Conservation (phyloP, 768 basidiomycete species). For the Hortiboletus flavorubellus region DNA sequence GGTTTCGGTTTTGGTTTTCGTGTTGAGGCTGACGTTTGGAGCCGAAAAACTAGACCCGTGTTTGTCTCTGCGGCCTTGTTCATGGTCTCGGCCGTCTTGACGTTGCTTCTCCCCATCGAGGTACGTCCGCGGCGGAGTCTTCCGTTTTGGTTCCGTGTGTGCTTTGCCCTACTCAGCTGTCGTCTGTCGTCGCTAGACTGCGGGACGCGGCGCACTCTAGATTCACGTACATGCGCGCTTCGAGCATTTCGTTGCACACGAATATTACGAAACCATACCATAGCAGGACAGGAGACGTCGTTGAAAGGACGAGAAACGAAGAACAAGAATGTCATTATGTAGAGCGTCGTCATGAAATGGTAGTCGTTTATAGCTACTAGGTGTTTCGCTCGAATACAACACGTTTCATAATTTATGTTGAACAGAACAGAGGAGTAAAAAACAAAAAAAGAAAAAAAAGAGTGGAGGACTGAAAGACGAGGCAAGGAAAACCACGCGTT, state of each 20-base stretch:
- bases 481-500: neutral
- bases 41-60: slow-evolving; percentile 35
- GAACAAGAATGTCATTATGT: neutral
- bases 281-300: too few relatives aligned
- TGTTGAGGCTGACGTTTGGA: neutral
- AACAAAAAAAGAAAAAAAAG: neutral
- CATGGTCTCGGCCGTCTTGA: slow-evolving; percentile 38
- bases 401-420: slow-evolving; percentile 1
- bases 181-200: slow-evolving; percentile 17
- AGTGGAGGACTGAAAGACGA: neutral
- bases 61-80: slow-evolving; percentile 48
- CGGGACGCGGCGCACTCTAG: slow-evolving; percentile 24
- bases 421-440: neutral
- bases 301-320: neutral
- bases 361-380: neutral
- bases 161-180: neutral
- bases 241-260: too few relatives aligned
- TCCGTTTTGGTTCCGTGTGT: neutral
- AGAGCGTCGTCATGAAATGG: neutral
- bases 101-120: slow-evolving; percentile 47
- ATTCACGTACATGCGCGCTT: neutral
- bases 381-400: slow-evolving; percentile 3
- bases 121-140: slow-evolving; percentile 21
- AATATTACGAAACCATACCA: too few relatives aligned
- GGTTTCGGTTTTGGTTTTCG: neutral